These are phyloP conservation scores for Gillenia trifoliata DNA, from an alignment of 306 rosid genomes.

Conservation along the genomic window DNA sequence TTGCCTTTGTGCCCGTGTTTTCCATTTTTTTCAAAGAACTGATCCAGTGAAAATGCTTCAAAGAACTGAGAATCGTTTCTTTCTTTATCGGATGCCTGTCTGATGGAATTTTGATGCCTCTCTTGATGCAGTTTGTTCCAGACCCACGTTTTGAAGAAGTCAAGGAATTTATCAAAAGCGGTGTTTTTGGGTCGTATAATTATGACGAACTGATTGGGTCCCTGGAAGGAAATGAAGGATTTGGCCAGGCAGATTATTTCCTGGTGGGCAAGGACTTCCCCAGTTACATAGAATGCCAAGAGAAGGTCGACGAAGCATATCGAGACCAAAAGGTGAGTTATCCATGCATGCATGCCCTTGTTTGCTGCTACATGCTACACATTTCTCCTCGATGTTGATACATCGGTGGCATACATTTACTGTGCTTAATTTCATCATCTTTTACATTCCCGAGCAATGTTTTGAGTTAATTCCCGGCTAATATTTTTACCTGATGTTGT, in stretches of 20 bases:
- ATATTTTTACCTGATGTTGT: constrained; percentile 14
- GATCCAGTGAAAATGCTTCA: constrained; percentile 2
- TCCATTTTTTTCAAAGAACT: neutral
- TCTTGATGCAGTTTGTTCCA: constrained; percentile 67
- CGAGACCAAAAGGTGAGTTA: constrained; percentile 64
- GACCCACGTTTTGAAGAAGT: constrained; percentile 93
- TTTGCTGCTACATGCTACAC: neutral
- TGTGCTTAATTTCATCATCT: neutral
- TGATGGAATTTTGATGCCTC: constrained; percentile 20
- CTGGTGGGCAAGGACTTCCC: constrained; percentile 99
- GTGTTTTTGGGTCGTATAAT: constrained; percentile 70
- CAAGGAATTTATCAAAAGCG: constrained; percentile 73
- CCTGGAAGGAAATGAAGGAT: constrained; percentile 92
- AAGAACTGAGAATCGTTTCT: neutral
- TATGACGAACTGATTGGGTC: constrained; percentile 81
- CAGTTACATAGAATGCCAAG: constrained; percentile 92
- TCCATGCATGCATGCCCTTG: constrained; percentile 13
- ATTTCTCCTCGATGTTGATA: neutral
- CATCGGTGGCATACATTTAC: neutral
- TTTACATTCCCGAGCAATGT: neutral
- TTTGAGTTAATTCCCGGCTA: constrained; percentile 8
- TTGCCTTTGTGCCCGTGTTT: constrained; percentile 11
- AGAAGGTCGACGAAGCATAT: constrained; percentile 81
- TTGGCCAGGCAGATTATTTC: constrained; percentile 89
- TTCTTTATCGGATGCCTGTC: neutral